A percentile compares a stretch with the other conserved stretches of the same genome.
phyloP scores from a whole-genome alignment of 164 flowering plant genomes.

The Magnolia changhungtana region DNA sequence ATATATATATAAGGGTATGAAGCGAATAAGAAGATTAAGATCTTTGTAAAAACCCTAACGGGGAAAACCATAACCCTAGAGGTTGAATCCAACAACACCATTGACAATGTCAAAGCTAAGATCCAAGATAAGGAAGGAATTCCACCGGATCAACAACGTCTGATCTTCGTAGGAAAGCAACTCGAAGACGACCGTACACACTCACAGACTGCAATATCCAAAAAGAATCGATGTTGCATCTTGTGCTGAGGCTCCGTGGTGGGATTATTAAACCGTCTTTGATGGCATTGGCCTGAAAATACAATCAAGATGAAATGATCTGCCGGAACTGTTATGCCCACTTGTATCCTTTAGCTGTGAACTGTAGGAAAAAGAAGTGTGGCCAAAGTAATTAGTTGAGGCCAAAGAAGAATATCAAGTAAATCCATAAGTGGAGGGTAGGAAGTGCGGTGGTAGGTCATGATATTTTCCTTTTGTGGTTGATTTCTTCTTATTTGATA shows the following conservation, averaged over 20 bases:
- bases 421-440: not conserved
- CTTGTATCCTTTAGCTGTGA: slow-evolving; percentile 34
- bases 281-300: slow-evolving; percentile 29
- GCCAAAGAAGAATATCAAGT: slow-evolving; percentile 41
- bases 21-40: slow-evolving; percentile 39
- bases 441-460: not conserved
- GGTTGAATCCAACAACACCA: slow-evolving; percentile 36
- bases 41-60: slow-evolving; percentile 49
- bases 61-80: slow-evolving; percentile 53
- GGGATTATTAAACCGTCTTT: slow-evolving; percentile 31
- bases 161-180: slow-evolving; percentile 31
- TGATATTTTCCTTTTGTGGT: not conserved
- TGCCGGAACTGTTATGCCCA: slow-evolving; percentile 34
- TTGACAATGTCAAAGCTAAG: slow-evolving; percentile 29
- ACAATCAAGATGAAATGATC: slow-evolving; percentile 28
- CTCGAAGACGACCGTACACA: slow-evolving; percentile 28
- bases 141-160: slow-evolving; percentile 31
- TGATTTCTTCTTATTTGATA: not conserved
- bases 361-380: slow-evolving; percentile 37
- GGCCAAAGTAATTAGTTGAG: slow-evolving; percentile 41
- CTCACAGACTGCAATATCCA: slow-evolving; percentile 33
- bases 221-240: slow-evolving; percentile 32
- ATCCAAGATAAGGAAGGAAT: slow-evolving; percentile 29
- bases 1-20: not conserved
- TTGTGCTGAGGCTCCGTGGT: slow-evolving; percentile 32